Evolutionary conservation across 2,329 filamentous ascomycete species (phyloP), one percentile per base, ranked within the genome.

Genomic region (Exophiala calicioides): DNA sequence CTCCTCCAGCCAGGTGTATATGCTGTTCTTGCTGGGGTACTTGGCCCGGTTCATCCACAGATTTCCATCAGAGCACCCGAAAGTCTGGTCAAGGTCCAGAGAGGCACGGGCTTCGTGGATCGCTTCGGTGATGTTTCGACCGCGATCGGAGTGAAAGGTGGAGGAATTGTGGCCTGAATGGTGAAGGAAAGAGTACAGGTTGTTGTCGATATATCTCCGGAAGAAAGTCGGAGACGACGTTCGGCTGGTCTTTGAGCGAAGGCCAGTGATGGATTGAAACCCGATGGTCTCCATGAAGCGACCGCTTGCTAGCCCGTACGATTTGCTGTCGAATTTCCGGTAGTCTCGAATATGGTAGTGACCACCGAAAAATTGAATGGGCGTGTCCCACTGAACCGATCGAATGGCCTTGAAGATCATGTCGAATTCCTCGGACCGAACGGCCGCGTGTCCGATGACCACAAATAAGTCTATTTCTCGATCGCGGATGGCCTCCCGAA

Each of bases 271-370:
- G 0, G 90, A 95, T 79, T 93, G 82, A 78, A 93, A 97, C 2
- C 91, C 91, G 38, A 97, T 84, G 0, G 91, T 96, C 71, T 97
- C 91, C 74, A 96, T 86, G 66, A 96, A 97, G 1, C 91, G 80
- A 3, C 91, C 91, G 58, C 88, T 93, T 30, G 90, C 90, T 4
- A 97, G 73, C 1, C 85, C 90, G 53, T 86, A 84, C 0, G 90
- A 82, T 43, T 82, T 84, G 29, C 79, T 78, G 65, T 96, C 91
- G 60, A 88, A 96, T 50, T 78, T 81, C 30, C 80, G 80, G 58
- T 88, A 88, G 63, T 96, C 90, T 6, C 91, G 83, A 35, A 96
- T 88, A 63, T 97, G 91, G 1, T 82, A 82, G 62, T 97, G 91
- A 0, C 91, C 91, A 6, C 88, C 91, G 52, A 97, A 93, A 68